phyloP scores from a whole-genome alignment of 2,329 filamentous ascomycete species.

The Clonostachys solani region DNA sequence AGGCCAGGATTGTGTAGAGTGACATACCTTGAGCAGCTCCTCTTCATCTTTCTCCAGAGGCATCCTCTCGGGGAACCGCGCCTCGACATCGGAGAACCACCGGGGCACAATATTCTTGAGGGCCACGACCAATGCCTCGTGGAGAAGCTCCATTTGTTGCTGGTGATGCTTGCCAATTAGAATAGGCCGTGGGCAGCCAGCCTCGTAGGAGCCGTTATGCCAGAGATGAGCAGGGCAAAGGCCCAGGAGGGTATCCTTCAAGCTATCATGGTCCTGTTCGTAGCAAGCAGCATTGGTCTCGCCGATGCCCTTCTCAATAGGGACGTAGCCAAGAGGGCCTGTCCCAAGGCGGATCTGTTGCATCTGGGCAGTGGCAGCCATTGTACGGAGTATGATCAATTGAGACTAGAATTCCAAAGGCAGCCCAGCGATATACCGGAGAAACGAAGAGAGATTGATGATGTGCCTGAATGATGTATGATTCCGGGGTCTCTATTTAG shows the following conservation, averaged over 20 bases:
- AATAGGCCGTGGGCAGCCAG: conserved; percentile 24
- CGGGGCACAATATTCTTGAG: conserved; percentile 27
- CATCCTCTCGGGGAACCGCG: conserved; percentile 23
- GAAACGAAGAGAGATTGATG: no score
- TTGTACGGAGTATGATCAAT: not conserved
- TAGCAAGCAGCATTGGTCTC: conserved; percentile 1
- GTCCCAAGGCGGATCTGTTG: conserved; percentile 12
- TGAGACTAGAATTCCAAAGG: no score
- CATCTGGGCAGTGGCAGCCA: conserved; percentile 2
- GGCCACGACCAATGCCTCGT: conserved; percentile 21
- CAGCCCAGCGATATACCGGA: no score
- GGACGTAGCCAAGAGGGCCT: conserved; percentile 1
- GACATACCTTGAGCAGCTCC: conserved; percentile 16
- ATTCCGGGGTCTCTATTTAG: no score
- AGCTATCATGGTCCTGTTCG: conserved; percentile 8
- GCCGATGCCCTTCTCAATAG: not conserved
- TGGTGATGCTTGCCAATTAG: conserved; percentile 21
- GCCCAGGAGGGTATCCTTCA: conserved; percentile 9
- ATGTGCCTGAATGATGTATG: no score
- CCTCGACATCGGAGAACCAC: conserved; percentile 28
- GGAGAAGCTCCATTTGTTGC: conserved; percentile 17
- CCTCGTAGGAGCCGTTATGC: conserved; percentile 16
- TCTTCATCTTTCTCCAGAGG: conserved; percentile 22
- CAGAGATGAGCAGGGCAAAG: conserved; percentile 18
- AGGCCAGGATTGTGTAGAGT: no score